Percentiles rank a stretch among this genome's conserved stretches.
Conservation (phyloP, 192 early-diverging fungal species). For the Rhizophagus sp. region DNA sequence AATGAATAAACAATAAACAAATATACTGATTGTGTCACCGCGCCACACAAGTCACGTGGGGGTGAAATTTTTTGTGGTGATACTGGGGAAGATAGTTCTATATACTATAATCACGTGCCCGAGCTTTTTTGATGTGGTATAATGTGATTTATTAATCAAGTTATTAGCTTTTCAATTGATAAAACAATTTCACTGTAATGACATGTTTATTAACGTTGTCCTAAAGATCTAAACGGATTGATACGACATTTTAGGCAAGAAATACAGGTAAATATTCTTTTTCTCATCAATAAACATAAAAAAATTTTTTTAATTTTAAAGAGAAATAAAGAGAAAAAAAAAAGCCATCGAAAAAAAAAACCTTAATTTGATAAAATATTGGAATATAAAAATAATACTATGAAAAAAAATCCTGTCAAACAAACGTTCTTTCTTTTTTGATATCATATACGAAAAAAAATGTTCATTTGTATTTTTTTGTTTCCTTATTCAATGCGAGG, state of each 20-base stretch:
- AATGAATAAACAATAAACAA: no score
- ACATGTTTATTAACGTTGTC: not conserved
- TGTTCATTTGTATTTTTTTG: not conserved
- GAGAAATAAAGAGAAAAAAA: not conserved
- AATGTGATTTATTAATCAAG: no score
- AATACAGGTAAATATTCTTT: not conserved
- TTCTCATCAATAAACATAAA: not conserved
- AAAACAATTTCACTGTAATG: no score
- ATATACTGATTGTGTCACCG: no score
- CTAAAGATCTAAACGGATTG: not conserved
- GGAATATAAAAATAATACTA: conserved; percentile 1
- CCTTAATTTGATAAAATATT: not conserved
- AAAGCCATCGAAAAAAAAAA: not conserved
- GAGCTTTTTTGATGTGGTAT: no score
- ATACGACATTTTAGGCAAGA: not conserved
- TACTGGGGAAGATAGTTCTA: no score
- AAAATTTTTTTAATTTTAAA: not conserved
- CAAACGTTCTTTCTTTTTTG: not conserved
- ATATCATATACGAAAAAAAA: not conserved
- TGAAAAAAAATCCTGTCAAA: not conserved
- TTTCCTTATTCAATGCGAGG: not conserved
- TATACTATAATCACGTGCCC: no score
- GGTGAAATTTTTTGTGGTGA: no score
- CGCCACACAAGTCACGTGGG: no score
- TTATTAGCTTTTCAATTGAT: no score